Percentiles rank a stretch among this genome's conserved stretches.
phyloP scores from a whole-genome alignment of 805 yeast genomes.

The Candida lessepsii region DNA sequence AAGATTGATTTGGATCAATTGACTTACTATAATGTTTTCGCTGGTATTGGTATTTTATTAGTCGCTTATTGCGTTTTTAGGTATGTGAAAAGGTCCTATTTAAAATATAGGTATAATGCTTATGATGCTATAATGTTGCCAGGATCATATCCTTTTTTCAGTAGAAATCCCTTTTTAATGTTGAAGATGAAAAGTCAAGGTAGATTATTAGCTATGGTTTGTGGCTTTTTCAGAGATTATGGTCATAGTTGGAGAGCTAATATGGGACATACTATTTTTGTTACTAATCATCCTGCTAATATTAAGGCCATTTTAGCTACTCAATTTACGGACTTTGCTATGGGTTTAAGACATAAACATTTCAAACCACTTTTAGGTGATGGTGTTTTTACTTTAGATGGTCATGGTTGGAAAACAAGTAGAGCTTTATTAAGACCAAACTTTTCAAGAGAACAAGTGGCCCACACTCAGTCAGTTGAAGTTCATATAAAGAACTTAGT shows the following conservation, averaged over 20 bases:
- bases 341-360: conserved; percentile 30
- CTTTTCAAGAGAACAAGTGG: conserved; percentile 33
- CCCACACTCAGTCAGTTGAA: conserved; percentile 30
- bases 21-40: not conserved
- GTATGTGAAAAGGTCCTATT: conserved; percentile 5
- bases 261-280: conserved; percentile 21
- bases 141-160: conserved; percentile 16
- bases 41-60: conserved; percentile 1
- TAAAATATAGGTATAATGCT: conserved; percentile 14
- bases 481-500: conserved; percentile 24
- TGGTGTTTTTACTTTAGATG: conserved; percentile 36
- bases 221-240: conserved; percentile 14
- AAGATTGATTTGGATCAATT: conserved; percentile 1
- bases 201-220: conserved; percentile 12
- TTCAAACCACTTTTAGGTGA: conserved; percentile 33
- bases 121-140: conserved; percentile 14
- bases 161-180: conserved; percentile 13
- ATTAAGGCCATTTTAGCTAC: conserved; percentile 35
- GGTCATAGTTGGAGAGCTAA: conserved; percentile 18
- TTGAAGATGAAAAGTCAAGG: conserved; percentile 15
- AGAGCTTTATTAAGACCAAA: conserved; percentile 36
- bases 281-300: conserved; percentile 32
- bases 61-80: conserved; percentile 3
- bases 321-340: conserved; percentile 31
- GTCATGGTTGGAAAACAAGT: conserved; percentile 35